Evolutionary conservation across 768 basidiomycete genomes (phyloP), one percentile per base, ranked within the genome.

Genomic region (Russula virescens): DNA sequence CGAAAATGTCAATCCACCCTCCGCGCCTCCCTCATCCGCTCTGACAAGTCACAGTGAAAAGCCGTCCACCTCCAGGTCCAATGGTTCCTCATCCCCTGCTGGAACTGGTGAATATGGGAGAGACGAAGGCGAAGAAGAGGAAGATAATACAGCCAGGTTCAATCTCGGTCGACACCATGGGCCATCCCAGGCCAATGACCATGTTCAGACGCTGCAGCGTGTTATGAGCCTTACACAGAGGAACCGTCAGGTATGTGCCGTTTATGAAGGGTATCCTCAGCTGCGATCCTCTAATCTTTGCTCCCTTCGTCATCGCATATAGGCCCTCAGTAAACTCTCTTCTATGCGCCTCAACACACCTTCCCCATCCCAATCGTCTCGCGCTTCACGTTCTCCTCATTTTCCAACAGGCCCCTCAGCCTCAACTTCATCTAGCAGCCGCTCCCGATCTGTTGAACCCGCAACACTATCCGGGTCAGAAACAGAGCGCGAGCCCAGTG

Each of bases 181-280:
- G 63, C 55, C 53, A 69, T 72, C 66, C 72, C 78, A 35, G 31
- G 48, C 63, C 25, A 85, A 75, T 69, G 83, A 85, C 66, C 86
- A 86, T 68, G 72, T 77, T 13, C 70, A 77, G 46, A 83, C 88
- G 3, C 72, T 91, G 63, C 83, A 87, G 71, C 79, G 88, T 49
- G 87, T 87, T 34, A 84, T 80, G 74, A 88, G 78, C 62, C 77
- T 91, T 52, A 82, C 86, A 18, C 81, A 89, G 68, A 79, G 88
- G 59, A 91, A 88, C 75, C 81, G 85, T 68, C 79, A 86, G 80
- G 89, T 89, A 69, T 69, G 86, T 72, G 1, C 51, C n/a, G 26
- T 57, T 14, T 13, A 34, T 35, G 13, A 21, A 42, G 19, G 31
- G 14, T 43, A 21, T 34, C 8, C 8, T 56, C 50, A 5, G 4